Conservation (phyloP, 495 filamentous ascomycete species). For the Aspergillus incahuasiensis region DNA sequence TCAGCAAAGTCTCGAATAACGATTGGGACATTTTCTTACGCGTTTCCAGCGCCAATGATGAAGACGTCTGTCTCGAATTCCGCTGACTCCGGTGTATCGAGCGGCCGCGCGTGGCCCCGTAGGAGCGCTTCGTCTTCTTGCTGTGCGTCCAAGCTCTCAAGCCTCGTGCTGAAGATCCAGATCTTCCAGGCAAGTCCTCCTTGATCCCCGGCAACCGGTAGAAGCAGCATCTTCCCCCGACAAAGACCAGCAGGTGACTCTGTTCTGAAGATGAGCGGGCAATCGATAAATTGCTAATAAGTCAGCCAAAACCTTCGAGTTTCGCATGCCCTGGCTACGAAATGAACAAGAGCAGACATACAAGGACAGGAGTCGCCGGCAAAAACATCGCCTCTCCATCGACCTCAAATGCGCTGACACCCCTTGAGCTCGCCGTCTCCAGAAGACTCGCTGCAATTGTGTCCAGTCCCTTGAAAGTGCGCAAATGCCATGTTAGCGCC, state of each 20-base stretch:
- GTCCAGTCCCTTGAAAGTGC: conserved; percentile 10
- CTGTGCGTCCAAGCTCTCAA: conserved; percentile 17
- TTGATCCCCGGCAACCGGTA: conserved; percentile 10
- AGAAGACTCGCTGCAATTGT: conserved; percentile 15
- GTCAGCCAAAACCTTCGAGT: too few species aligned
- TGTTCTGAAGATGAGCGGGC: conserved; percentile 17
- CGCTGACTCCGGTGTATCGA: background rate
- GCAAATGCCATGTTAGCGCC: conserved; percentile 22
- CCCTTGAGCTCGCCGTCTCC: conserved; percentile 15
- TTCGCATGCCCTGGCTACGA: too few species aligned
- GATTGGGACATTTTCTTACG: conserved; percentile 11
- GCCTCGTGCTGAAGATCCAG: conserved; percentile 20
- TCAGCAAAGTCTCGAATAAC: background rate
- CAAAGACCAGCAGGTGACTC: conserved; percentile 16
- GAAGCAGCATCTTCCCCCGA: conserved; percentile 17
- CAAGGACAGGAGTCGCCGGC: conserved; percentile 14
- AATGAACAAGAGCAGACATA: too few species aligned
- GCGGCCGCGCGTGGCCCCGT: background rate
- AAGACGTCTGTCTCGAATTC: conserved; percentile 21
- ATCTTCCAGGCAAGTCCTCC: conserved; percentile 19
- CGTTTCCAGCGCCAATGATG: conserved; percentile 25
- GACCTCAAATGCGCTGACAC: conserved; percentile 15
- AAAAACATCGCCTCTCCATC: conserved; percentile 17
- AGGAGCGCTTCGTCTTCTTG: conserved; percentile 14
- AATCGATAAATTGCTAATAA: conserved; percentile 24